Base-by-base conservation (phyloP, 257 asterid species). In the Nicotiana tomentosiformis region DNA sequence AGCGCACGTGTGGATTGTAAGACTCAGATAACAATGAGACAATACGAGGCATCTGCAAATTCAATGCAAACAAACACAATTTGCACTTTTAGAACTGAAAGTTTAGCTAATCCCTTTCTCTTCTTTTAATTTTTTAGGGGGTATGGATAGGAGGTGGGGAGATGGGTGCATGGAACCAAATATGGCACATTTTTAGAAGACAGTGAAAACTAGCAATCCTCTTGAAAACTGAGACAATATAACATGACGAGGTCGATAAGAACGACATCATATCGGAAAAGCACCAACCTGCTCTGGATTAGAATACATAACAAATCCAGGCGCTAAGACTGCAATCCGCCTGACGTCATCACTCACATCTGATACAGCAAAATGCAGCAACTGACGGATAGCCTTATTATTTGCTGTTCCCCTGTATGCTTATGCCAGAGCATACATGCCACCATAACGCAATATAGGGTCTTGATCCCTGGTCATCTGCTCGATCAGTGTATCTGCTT, bases 391-490 rank as follows among this genome's bases (percentile, higher is more conserved):
- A 81, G 99, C 99, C 86, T 94, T 96, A 86, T 94, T 96, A 86
- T 94, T 96, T 37, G 97, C 90, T 20, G 99, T 96, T 84, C 99
- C 99, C 32, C 99, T 90, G 82, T 96, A 96, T 5, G 99, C 99
- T 89, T 93, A 83, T 7, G 98, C 99, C 90, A 96, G 79, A 30
- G 99, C 99, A 83, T 93, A 94, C 99, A 96, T 96, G 80, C 99
- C 99, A 29, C 99, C 99, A 86, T 94, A 96, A 18, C 98, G 94
- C 82, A 96, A 81, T 83, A 96, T 94, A 56, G 98, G 99, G 83
- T 96, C 99, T 87, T 96, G 99, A 89, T 96, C 99, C 33, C 97
- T 89, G 76, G 98, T 96, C 99, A 96, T 96, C 86, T 93, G 98
- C 87, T 93, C 97, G 87, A 94, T 96, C 37, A 96, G 92, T 53